These are phyloP conservation scores for Sporothrix humicola DNA, from an alignment of 2,329 filamentous ascomycete genomes.

Conservation along the genomic window DNA sequence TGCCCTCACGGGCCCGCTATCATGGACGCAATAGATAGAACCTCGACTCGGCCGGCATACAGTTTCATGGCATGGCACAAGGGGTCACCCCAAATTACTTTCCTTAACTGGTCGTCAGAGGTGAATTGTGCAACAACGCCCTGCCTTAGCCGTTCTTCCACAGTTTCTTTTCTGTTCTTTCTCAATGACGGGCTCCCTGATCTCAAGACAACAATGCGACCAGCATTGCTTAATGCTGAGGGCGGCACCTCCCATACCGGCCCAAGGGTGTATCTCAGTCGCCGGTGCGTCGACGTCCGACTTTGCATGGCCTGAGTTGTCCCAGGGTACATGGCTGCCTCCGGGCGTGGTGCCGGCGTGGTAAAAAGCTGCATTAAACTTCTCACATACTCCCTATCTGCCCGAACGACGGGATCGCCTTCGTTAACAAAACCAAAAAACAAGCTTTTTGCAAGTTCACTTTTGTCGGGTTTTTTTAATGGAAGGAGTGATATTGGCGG, in stretches of 20 bases:
- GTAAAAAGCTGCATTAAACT: conserved; percentile 74
- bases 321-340: too few species aligned
- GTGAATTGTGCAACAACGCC: conserved; percentile 72
- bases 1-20: conserved; percentile 46
- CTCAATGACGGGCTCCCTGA: conserved; percentile 51
- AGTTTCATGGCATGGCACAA: conserved; percentile 80
- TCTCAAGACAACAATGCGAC: conserved; percentile 70
- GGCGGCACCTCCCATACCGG: conserved; percentile 70
- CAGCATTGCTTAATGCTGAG: conserved; percentile 71
- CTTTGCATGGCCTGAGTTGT: too few species aligned
- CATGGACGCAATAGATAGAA: conserved; percentile 71
- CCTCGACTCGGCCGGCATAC: conserved; percentile 74
- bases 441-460: conserved; percentile 65
- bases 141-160: conserved; percentile 58
- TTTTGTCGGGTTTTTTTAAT: conserved; percentile 61
- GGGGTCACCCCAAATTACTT: conserved; percentile 80
- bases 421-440: conserved; percentile 86
- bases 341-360: conserved; percentile 56
- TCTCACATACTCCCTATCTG: conserved; percentile 76
- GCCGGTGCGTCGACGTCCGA: too few species aligned
- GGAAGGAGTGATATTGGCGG: conserved; percentile 77
- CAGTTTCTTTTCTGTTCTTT: conserved; percentile 53
- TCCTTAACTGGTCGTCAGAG: conserved; percentile 69
- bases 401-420: conserved; percentile 78
- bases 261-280: conserved; percentile 35